Conservation (phyloP, 768 basidiomycete species). For the Myochromella boudieri region DNA sequence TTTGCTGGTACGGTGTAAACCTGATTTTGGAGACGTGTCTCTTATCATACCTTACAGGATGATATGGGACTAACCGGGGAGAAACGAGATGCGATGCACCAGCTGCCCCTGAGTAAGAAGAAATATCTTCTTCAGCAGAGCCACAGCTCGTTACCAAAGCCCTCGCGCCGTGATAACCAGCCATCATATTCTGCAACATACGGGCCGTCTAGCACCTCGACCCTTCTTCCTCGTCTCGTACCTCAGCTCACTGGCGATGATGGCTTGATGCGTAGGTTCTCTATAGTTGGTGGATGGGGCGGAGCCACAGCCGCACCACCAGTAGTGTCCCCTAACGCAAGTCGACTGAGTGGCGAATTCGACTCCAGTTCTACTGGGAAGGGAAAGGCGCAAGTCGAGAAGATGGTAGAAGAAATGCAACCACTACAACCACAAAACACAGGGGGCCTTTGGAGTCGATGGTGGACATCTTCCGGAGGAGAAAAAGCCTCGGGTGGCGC, state of each 20-base stretch:
- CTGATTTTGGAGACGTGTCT: background rate
- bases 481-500: slow-evolving; percentile 35
- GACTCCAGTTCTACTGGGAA: slow-evolving; percentile 23
- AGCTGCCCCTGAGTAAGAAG: slow-evolving; percentile 62
- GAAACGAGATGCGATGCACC: slow-evolving; percentile 60
- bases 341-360: slow-evolving; percentile 40
- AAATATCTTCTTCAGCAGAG: slow-evolving; percentile 64
- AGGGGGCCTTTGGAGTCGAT: slow-evolving; percentile 73
- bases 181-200: slow-evolving; percentile 50
- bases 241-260: slow-evolving; percentile 77
- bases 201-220: slow-evolving; percentile 57
- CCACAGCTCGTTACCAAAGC: slow-evolving; percentile 31
- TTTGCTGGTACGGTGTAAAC: slow-evolving; percentile 53
- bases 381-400: slow-evolving; percentile 28
- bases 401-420: slow-evolving; percentile 31
- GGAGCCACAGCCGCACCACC: slow-evolving; percentile 33
- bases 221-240: slow-evolving; percentile 62
- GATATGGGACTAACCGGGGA: slow-evolving; percentile 73
- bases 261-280: slow-evolving; percentile 67
- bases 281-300: slow-evolving; percentile 63
- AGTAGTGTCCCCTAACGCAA: slow-evolving; percentile 27
- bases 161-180: slow-evolving; percentile 23
- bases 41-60: slow-evolving; percentile 45
- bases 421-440: slow-evolving; percentile 65
- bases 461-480: slow-evolving; percentile 73